phyloP scores from a whole-genome alignment of 2,329 filamentous ascomycete genomes.

The Drechslera avenae region DNA sequence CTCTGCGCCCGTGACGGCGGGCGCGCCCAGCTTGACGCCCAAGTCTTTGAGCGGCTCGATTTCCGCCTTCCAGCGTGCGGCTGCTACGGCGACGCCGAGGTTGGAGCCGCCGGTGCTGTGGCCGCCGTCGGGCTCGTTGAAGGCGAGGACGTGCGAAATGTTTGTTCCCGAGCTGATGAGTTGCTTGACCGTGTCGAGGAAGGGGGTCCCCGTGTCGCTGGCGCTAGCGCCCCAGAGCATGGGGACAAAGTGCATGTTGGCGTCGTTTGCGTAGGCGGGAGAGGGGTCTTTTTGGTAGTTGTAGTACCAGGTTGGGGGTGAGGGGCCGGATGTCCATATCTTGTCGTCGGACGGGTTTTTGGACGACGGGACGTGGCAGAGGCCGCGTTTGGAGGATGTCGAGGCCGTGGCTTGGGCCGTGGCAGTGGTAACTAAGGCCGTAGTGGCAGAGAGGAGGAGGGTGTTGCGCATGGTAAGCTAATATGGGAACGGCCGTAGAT shows the following conservation, averaged over 20 bases:
- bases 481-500: neutral
- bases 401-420: conserved; percentile 44
- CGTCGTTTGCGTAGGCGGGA: conserved; percentile 51
- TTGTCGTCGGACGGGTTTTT: conserved; percentile 65
- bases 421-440: conserved; percentile 4
- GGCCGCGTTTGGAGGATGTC: conserved; percentile 69
- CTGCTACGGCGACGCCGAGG: conserved; percentile 65
- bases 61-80: conserved; percentile 71
- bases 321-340: conserved; percentile 64
- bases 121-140: conserved; percentile 77
- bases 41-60: conserved; percentile 69
- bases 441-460: conserved; percentile 3
- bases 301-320: conserved; percentile 80
- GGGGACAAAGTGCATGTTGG: conserved; percentile 72
- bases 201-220: conserved; percentile 58
- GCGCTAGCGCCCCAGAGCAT: conserved; percentile 73
- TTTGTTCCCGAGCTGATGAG: conserved; percentile 61
- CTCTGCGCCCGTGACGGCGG: conserved; percentile 68
- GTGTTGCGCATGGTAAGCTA: conserved; percentile 6
- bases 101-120: conserved; percentile 64
- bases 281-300: conserved; percentile 71
- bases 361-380: conserved; percentile 68
- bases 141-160: conserved; percentile 71
- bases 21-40: conserved; percentile 71
- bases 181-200: conserved; percentile 63